Evolutionary conservation across 192 early-diverging fungal species (phyloP), one percentile per base, ranked within the genome.

Genomic region (Podila verticillata): DNA sequence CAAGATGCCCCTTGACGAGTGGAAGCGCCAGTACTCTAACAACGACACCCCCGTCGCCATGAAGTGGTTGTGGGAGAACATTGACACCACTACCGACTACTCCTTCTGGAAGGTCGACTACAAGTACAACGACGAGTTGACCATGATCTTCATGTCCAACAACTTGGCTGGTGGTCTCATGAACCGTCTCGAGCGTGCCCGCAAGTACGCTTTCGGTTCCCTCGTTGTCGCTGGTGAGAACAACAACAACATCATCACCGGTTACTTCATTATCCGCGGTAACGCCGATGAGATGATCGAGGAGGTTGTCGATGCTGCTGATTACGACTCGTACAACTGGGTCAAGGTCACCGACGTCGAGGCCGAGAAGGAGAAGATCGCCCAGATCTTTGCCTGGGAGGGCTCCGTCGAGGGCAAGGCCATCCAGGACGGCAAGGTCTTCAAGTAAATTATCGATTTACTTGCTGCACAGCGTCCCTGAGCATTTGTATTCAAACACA

Each of bases 11-110:
- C 79, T 98, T 58, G 96, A 98, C 68, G 92, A 93, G 72, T 98
- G 96, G 96, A 98, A 98, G 90, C 93, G 96, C 66, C 91, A 95
- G 86, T 98, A 98, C 91, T 97, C 96, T 63, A 98, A 98, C 93
- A 95, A 96, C 87, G 91, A 96, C 61, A 95, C 95, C 77, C 92
- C 93, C 60, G 89, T 85, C 54, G 96, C 96, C 72, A 86, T 93
- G 82, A 87, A 96, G 84, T 98, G 94, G 94, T 94, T 98, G 86
- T 98, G 96, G 96, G 85, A 95, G 87, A 84, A 97, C 85, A 92
- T 82, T 74, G 96, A 98, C 83, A 58, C 72, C 48, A 75, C 92
- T 48, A 82, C 92, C 54, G 96, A 95, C 75, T 98, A 89, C 92
- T 95, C 95, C 49, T 87, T 98, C 88, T 98, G 91, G 91, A 91